A percentile compares a stretch with the other conserved stretches of the same genome.
These are phyloP conservation scores for Rhododendron kiyosumense DNA, from an alignment of 148 eudicot species.

Conservation along the genomic window DNA sequence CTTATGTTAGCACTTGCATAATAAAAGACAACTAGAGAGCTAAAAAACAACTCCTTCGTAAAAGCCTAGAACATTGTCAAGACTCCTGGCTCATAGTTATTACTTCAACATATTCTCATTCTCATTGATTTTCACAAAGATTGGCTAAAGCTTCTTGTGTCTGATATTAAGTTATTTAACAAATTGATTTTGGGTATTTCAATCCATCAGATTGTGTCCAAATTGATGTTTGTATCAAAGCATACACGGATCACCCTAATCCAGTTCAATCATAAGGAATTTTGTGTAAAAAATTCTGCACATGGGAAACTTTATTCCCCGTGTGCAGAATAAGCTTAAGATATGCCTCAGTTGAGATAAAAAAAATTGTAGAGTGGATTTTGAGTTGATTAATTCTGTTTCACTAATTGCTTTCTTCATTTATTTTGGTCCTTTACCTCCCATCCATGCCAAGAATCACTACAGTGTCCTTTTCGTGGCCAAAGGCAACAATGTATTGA, in stretches of 20 bases:
- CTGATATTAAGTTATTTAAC: background rate
- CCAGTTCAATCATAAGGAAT: background rate
- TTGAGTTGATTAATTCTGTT: background rate
- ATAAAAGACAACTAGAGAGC: background rate
- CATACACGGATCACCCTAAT: background rate
- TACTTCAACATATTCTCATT: background rate
- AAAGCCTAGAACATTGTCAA: background rate
- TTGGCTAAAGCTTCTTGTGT: background rate
- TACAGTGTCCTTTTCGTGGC: slow-evolving; percentile 54
- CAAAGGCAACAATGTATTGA: slow-evolving; percentile 49
- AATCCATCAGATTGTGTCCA: background rate
- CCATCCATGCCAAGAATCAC: slow-evolving; percentile 71
- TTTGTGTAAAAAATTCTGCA: no score
- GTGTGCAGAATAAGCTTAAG: background rate
- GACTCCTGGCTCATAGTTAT: background rate
- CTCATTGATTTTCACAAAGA: background rate
- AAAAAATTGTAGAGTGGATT: background rate
- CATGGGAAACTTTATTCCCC: background rate
- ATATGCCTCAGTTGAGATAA: background rate
- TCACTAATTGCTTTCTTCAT: background rate
- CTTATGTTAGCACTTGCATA: background rate
- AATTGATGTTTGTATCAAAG: background rate
- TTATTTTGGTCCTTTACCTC: slow-evolving; percentile 30
- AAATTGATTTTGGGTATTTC: background rate
- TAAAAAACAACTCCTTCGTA: background rate